Base-by-base conservation (phyloP, 192 early-diverging fungal genomes). In the Coemansia reversa region DNA sequence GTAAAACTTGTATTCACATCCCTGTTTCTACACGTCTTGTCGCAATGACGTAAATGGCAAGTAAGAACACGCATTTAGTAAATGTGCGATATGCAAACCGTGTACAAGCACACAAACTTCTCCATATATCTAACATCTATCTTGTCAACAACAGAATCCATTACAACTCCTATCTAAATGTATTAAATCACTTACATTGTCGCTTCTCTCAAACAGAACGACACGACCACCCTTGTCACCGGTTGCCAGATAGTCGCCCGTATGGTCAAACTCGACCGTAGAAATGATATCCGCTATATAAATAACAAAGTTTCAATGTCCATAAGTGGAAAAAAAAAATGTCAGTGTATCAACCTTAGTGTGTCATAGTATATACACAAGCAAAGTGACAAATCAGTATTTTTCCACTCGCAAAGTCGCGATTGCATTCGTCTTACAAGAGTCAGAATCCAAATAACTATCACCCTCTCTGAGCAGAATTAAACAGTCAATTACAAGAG, bases 1-100 rank as follows among this genome's bases (percentile, higher is more conserved):
- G 66, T 94, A 94, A 73, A 98, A 98, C 78, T 96, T 96, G 86
- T 97, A 98, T 80, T 98, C 96, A 83, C 95, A 97, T n/a, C 92
- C 89, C 81, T 94, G 93, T 86, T 98, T 98, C 95, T 98, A 82
- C 25, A 70, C 3, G 2, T 1, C 39, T 14, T 45, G 9, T 14
- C 39, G 39, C 39, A 45, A 16, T 16, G 27, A 27, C 27, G 12
- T 45, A 16, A 0, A 45, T 45, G 3, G 16, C 39, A 45, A 16
- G 39, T 45, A 14, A 2, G 16, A 16, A 45, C 2, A 16, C 12
- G 39, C 39, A 45, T 45, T 45, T 45, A 45, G 39, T 45, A 45
- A 16, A 16, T 45, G 39, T 16, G 9, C 39, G 9, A 45, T 45
- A 45, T 45, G 39, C 14, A 45, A 14, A 0, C 39, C 9, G 3